These are phyloP conservation scores for Fusarium nurragi DNA, from an alignment of 2,329 filamentous ascomycete genomes.

Conservation along the genomic window DNA sequence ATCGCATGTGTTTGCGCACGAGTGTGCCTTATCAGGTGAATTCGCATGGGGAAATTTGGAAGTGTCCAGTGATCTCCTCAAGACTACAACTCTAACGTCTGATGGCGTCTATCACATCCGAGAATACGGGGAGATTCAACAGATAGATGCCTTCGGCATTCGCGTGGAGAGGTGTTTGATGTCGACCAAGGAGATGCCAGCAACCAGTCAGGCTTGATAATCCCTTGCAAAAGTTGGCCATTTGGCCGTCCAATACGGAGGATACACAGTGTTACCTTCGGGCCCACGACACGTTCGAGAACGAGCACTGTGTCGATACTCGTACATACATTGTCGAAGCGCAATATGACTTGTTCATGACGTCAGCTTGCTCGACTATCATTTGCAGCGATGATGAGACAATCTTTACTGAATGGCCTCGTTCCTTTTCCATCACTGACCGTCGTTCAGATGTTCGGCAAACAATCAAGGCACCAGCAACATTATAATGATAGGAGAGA, in stretches of 20 bases:
- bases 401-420: background rate
- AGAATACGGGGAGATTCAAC: conserved; percentile 23
- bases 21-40: conserved; percentile 10
- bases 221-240: background rate
- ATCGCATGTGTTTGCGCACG: conserved; percentile 27
- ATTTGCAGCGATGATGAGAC: conserved; percentile 20
- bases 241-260: conserved; percentile 2
- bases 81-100: background rate
- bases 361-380: conserved; percentile 28
- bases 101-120: conserved; percentile 9
- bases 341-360: conserved; percentile 43
- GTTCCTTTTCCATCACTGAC: background rate
- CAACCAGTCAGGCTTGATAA: conserved; percentile 17
- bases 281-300: conserved; percentile 6
- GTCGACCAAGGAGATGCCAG: conserved; percentile 12
- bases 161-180: background rate
- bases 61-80: background rate
- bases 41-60: background rate
- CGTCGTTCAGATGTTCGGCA: background rate
- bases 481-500: background rate
- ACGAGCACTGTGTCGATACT: conserved; percentile 40
- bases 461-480: background rate
- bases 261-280: conserved; percentile 34
- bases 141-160: conserved; percentile 20
- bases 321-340: conserved; percentile 14